A percentile compares a stretch with the other conserved stretches of the same genome.
Conservation (phyloP, 257 asterid species). For the Jaltomata sinuosa region DNA sequence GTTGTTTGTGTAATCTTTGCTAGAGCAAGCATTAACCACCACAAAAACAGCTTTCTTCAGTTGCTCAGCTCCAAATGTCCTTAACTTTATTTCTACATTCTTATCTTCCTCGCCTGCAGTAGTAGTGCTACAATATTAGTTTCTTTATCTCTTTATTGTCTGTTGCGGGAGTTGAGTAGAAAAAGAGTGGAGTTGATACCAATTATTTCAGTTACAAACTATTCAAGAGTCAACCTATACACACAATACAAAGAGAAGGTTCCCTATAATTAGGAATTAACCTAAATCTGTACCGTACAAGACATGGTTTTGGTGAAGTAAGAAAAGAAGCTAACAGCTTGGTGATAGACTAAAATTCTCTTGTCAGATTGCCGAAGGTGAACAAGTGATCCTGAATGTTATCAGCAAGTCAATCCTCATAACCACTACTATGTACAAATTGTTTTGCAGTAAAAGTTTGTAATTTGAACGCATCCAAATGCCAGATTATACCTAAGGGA, state of each 20-base stretch:
- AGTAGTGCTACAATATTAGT: not conserved
- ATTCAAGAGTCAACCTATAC: not conserved
- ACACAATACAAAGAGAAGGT: not conserved
- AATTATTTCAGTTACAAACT: not conserved
- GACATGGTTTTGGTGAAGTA: not conserved
- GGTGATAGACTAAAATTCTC: not conserved
- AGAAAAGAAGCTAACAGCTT: not conserved
- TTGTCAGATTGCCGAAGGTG: not conserved
- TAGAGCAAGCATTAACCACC: constrained; percentile 87
- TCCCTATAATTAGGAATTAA: not conserved
- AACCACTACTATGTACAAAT: not conserved
- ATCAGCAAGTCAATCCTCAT: not conserved
- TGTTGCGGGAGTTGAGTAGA: not conserved
- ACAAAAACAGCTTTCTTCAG: constrained; percentile 48
- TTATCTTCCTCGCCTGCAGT: constrained; percentile 76
- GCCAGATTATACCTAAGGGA: not conserved
- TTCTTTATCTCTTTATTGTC: not conserved
- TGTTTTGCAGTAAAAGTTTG: not conserved
- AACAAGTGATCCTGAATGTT: not conserved
- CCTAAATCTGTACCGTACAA: not conserved
- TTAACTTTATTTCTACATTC: constrained; percentile 63
- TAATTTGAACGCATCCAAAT: not conserved
- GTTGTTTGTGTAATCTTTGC: constrained; percentile 69
- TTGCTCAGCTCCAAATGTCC: constrained; percentile 48
- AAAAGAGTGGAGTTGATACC: not conserved